These are phyloP conservation scores for Phytophthora syringae DNA, from an alignment of 352 stramenopile genomes.

Conservation along the genomic window DNA sequence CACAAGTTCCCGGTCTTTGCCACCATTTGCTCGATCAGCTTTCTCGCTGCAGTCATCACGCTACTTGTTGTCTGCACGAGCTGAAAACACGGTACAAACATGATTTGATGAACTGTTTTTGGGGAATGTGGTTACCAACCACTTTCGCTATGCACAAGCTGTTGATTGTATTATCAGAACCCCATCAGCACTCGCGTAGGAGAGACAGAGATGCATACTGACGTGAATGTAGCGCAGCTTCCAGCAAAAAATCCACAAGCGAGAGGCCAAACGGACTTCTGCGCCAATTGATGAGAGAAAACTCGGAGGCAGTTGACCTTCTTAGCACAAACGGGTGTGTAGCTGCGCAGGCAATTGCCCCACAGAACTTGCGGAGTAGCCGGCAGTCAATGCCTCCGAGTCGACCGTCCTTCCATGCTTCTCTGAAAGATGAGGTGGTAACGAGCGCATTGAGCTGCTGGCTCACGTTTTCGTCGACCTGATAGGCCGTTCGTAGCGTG, in stretches of 20 bases:
- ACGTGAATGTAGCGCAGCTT: conserved; percentile 31
- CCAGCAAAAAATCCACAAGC: conserved; percentile 38
- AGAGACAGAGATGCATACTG: conserved; percentile 32
- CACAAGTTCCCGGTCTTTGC: conserved; percentile 77
- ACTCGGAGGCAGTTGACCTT: conserved; percentile 11
- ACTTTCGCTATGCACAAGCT: too few species aligned
- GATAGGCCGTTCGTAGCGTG: conserved; percentile 29
- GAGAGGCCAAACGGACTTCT: conserved; percentile 35
- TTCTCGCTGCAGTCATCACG: conserved; percentile 64
- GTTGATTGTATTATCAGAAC: conserved; percentile 5
- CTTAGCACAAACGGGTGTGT: conserved; percentile 13
- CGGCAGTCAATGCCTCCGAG: conserved; percentile 33
- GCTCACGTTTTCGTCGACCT: conserved; percentile 36
- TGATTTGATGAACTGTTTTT: too few species aligned
- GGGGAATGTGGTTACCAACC: too few species aligned
- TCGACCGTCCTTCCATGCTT: conserved; percentile 28
- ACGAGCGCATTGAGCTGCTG: conserved; percentile 24
- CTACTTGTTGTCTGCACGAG: conserved; percentile 72
- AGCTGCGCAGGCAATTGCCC: conserved; percentile 27
- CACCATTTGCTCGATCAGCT: conserved; percentile 71
- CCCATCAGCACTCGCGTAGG: conserved; percentile 19
- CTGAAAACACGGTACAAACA: conserved; percentile 12
- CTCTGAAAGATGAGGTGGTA: conserved; percentile 18
- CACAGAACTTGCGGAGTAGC: conserved; percentile 35
- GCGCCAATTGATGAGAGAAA: conserved; percentile 38